Evolutionary conservation across 352 stramenopile species (phyloP).

Genomic region (Globisporangium megalacanthum): DNA sequence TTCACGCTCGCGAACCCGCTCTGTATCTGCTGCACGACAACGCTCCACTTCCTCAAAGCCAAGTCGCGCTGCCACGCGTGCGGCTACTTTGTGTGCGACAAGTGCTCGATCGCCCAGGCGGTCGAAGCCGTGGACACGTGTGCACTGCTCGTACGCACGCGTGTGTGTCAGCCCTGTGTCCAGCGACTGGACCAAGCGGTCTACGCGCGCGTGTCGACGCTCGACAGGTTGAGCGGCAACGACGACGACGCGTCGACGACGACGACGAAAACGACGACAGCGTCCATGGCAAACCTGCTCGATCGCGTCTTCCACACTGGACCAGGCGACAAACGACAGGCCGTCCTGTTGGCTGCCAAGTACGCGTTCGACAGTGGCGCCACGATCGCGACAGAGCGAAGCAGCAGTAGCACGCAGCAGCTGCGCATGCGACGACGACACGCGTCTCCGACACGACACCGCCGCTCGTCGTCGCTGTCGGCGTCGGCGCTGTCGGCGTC

Average conservation of each 20-base stretch:
- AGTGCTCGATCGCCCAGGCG: conserved; percentile 36
- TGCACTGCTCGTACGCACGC: conserved; percentile 29
- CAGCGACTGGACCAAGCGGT: conserved; percentile 33
- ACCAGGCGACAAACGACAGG: conserved; percentile 9
- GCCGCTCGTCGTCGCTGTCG: conserved; percentile 6
- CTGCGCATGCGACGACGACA: background rate
- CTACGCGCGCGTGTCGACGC: conserved; percentile 20
- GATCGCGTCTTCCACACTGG: conserved; percentile 23
- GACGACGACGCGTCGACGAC: background rate
- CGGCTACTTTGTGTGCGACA: conserved; percentile 47
- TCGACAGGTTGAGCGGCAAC: background rate
- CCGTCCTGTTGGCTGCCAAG: conserved; percentile 40
- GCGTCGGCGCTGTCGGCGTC: background rate
- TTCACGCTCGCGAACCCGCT: conserved; percentile 20
- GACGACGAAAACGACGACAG: background rate
- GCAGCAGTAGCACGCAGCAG: background rate
- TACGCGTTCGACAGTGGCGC: conserved; percentile 35
- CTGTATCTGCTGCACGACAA: conserved; percentile 39
- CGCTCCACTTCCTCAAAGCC: conserved; percentile 24
- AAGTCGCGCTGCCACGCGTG: conserved; percentile 39
- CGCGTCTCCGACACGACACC: background rate
- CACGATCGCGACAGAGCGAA: background rate
- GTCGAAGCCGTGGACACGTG: conserved; percentile 16
- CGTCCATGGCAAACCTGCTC: conserved; percentile 16
- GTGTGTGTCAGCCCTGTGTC: conserved; percentile 41